phyloP scores from a whole-genome alignment of 202 grass and related monocot genomes.

The Zizania palustris region DNA sequence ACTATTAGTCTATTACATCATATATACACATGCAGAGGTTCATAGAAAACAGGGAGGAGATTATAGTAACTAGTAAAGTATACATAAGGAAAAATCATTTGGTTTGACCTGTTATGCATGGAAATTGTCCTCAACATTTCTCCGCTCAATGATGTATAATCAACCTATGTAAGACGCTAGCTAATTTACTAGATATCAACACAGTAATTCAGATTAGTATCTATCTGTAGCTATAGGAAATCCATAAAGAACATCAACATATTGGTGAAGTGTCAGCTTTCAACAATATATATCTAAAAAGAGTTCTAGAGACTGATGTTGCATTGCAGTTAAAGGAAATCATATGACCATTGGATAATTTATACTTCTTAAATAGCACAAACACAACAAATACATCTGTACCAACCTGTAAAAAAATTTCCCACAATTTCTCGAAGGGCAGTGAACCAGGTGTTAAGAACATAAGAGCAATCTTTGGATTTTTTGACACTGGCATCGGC shows the following conservation, averaged over 20 bases:
- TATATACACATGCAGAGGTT: conserved; percentile 13
- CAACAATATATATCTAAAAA: conserved; percentile 2
- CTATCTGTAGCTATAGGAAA: neutral
- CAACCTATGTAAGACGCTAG: conserved; percentile 18
- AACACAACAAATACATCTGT: conserved; percentile 18
- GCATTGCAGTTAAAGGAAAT: neutral
- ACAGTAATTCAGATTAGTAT: neutral
- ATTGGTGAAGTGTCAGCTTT: neutral
- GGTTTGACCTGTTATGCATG: conserved; percentile 19
- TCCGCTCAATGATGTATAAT: neutral
- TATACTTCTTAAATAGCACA: conserved; percentile 25
- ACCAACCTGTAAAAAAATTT: conserved; percentile 89
- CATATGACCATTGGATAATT: neutral
- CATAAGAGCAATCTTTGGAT: conserved; percentile 91
- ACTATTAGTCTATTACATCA: conserved; percentile 9
- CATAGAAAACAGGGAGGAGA: neutral
- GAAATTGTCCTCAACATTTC: neutral
- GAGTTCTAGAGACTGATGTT: neutral
- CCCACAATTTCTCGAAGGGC: conserved; percentile 96
- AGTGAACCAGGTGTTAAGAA: conserved; percentile 86
- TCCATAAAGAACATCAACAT: neutral
- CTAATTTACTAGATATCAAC: neutral
- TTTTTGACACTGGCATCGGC: conserved; percentile 61
- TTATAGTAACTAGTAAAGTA: conserved; percentile 18
- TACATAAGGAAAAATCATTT: conserved; percentile 1